Conservation (phyloP, 2,329 filamentous ascomycete species). For the Claviceps fusiformis region DNA sequence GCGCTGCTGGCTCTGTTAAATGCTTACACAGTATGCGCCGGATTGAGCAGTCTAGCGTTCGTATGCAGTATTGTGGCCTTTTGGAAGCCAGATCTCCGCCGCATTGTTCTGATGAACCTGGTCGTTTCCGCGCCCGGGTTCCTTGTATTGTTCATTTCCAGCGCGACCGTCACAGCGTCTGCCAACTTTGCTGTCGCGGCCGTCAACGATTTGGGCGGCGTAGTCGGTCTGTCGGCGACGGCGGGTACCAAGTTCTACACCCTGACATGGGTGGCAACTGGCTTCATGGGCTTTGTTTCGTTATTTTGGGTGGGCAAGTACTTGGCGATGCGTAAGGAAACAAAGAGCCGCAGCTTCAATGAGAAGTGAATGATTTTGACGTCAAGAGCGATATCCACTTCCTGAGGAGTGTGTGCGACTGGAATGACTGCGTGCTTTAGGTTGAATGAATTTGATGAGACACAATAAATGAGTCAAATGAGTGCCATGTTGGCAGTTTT, state of each 20-base stretch:
- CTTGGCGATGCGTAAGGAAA: conserved; percentile 15
- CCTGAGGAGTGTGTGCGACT: background rate
- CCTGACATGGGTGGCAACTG: conserved; percentile 34
- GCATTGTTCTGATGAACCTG: conserved; percentile 23
- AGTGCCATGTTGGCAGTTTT: too few relatives aligned
- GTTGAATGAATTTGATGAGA: background rate
- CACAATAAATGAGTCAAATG: background rate
- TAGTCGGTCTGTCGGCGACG: conserved; percentile 30
- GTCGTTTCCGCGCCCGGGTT: conserved; percentile 22
- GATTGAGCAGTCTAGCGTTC: conserved; percentile 29
- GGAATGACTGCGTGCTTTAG: background rate
- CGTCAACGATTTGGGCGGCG: conserved; percentile 29
- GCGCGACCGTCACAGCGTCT: conserved; percentile 28
- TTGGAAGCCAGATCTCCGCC: conserved; percentile 15
- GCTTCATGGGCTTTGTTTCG: conserved; percentile 25
- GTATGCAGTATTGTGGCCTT: conserved; percentile 24
- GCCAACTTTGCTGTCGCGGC: conserved; percentile 25
- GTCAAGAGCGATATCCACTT: background rate
- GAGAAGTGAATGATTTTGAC: background rate
- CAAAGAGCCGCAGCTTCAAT: conserved; percentile 4
- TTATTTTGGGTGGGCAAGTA: conserved; percentile 28
- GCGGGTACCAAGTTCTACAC: conserved; percentile 30
- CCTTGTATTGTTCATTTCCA: conserved; percentile 25
- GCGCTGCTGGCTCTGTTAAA: conserved; percentile 34
- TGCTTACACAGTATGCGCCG: conserved; percentile 32